Evolutionary conservation across 192 early-diverging fungal species (phyloP), one percentile per base, ranked within the genome.

Genomic region (Podila horticola): DNA sequence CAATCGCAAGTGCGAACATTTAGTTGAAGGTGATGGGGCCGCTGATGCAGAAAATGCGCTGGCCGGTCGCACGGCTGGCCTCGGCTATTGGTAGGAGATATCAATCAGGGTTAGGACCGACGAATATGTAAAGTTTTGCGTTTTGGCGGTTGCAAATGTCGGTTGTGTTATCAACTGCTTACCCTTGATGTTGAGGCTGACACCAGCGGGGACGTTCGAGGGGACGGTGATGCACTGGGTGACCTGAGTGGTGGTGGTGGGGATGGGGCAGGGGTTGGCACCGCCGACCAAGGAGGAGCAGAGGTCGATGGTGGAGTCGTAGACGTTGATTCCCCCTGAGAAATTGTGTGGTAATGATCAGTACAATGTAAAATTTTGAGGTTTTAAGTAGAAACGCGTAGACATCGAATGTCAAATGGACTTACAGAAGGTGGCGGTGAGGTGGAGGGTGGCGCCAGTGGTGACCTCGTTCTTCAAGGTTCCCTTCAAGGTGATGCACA

Each of bases 21-120:
- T 79, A 79, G 49, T 19, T 60, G 69, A 81, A 81, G 66, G 66
- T 73, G 63, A 81, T 65, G 57, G 77, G 77, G 17, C 77, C 77
- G 57, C 22, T 22, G 67, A 81, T 73, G 71, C 77, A 81, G 77
- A 81, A 81, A 52, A 81, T 67, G 30, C 51, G 58, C 19, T 58
- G 33, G 22, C 24, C 55, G 50, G 36, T 52, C 31, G 62, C 55
- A 31, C 58, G 51, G 28, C 13, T 73, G 66, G 71, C 77, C 22
- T 34, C 41, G 55, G 77, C 77, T 55, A 55, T 26, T 45, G 15
- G 13, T 45, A 2, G 24, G 19, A 22, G n/a, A 9, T 9, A n/a
- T 20, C 50, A 52, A 55, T 8, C 0, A 22, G 2, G 20, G 12
- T 55, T 55, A 22, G 52, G 6, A n/a, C 8, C 5, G 4, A n/a